Base-by-base conservation (phyloP, 306 rosid species). In the Mucuna pruriens region DNA sequence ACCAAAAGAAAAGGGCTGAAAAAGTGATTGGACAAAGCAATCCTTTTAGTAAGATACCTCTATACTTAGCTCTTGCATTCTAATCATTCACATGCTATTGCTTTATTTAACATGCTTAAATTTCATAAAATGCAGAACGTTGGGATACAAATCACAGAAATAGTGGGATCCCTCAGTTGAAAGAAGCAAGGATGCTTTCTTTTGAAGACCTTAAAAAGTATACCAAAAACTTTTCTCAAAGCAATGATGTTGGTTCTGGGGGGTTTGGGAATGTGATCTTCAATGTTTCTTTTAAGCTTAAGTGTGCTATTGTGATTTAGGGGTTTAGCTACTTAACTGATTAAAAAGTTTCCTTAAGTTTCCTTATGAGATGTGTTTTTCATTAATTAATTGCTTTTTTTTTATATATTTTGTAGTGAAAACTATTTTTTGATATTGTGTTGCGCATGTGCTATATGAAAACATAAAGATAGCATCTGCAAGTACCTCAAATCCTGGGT, bases 221-320 rank as follows among this genome's bases (percentile, higher is more conserved):
- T 86, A 88, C 89, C 84, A 63, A 75, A 44, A 85, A 80, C 36
- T 90, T 91, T 76, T 86, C 92, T 36, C 76, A 42, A 38, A 84
- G 40, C 8, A 90, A 88, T 49, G 86, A 66, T 16, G 58, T 90
- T 76, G 97, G 97, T 74, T 68, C 88, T 33, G 94, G 97, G 16
- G 94, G 92, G 19, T 90, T 85, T 58, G 97, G 94, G 26, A 85
- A 90, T 88, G 97, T n/a, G n/a, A n/a, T 90, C 48, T 62, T 73
- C 10, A 44, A 31, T 45, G 51, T 23, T 16, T 3, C 55, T 15
- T 57, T 51, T 39, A 23, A 40, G 61, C 25, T 68, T 76, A n/a
- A 46, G 45, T 39, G 9, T 20, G 12, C 31, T 31, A 9, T 52
- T 54, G 7, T 81, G 48, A 20, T 74, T 40, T 61, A 58, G 71